These are phyloP conservation scores for Basidiobolus meristosporus DNA, from an alignment of 371 early-diverging fungal genomes.

Conservation along the genomic window DNA sequence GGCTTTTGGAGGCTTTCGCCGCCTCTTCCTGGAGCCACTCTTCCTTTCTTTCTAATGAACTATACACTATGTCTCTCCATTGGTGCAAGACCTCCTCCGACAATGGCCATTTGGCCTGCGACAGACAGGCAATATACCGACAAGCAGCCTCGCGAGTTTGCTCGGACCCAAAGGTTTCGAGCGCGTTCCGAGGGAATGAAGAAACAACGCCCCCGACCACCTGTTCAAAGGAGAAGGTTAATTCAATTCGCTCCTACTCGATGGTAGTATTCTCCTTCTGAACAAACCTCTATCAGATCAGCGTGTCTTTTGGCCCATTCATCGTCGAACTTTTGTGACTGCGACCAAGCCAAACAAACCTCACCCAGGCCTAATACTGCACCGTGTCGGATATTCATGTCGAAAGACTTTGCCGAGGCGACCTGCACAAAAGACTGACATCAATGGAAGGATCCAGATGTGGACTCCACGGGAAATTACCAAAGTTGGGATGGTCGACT, in stretches of 20 bases:
- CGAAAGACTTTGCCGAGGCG: slow-evolving; percentile 23
- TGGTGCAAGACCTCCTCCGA: slow-evolving; percentile 5
- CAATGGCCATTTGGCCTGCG: slow-evolving; percentile 15
- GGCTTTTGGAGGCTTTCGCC: slow-evolving; percentile 25
- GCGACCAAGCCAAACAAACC: slow-evolving; percentile 32
- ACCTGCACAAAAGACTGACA: slow-evolving; percentile 17
- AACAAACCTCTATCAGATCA: slow-evolving; percentile 12
- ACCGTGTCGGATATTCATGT: slow-evolving; percentile 59
- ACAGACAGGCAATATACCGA: slow-evolving; percentile 7
- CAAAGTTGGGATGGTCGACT: slow-evolving; percentile 6
- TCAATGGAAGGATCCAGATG: neutral
- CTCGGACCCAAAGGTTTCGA: slow-evolving; percentile 50
- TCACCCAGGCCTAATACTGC: slow-evolving; percentile 49
- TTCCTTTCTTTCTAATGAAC: slow-evolving; percentile 44
- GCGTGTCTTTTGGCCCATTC: slow-evolving; percentile 10
- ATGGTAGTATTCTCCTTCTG: too few species aligned
- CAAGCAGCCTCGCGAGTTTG: slow-evolving; percentile 27
- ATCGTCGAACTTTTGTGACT: slow-evolving; percentile 6
- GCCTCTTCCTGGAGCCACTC: slow-evolving; percentile 43
- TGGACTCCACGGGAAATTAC: slow-evolving; percentile 5
- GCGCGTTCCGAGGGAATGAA: slow-evolving; percentile 18
- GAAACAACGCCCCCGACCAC: slow-evolving; percentile 17
- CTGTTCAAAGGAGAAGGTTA: slow-evolving; percentile 6
- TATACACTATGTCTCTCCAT: slow-evolving; percentile 27
- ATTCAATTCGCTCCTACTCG: neutral